Evolutionary conservation across 768 basidiomycete species (phyloP).

Genomic region (Russula vinacea): DNA sequence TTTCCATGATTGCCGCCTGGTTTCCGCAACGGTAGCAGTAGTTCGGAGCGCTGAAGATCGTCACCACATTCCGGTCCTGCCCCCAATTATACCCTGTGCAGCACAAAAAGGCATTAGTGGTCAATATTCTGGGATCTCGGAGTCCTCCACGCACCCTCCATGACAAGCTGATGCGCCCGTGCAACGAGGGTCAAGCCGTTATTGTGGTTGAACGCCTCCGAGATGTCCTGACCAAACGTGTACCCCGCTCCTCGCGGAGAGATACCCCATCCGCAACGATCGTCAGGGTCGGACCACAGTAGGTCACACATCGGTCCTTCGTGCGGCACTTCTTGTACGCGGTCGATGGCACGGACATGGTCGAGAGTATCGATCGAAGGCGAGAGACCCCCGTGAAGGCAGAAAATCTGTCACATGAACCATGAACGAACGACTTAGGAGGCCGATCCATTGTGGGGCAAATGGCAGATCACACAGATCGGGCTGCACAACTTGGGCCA

Average conservation of each 20-base stretch:
- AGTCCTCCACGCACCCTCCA: conserved; percentile 71
- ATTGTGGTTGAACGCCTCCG: conserved; percentile 99
- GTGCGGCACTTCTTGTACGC: conserved; percentile 98
- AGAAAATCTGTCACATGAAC: conserved; percentile 84
- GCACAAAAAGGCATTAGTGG: not conserved
- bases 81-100: conserved; percentile 87
- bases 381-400: conserved; percentile 94
- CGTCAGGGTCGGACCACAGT: conserved; percentile 99
- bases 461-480: conserved; percentile 19
- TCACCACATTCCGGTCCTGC: conserved; percentile 98
- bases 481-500: not conserved
- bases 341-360: conserved; percentile 97
- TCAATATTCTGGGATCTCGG: not conserved
- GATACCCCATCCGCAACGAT: conserved; percentile 99
- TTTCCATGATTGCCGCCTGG: conserved; percentile 99
- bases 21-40: conserved; percentile 99
- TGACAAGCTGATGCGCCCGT: conserved; percentile 90
- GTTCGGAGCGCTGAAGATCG: conserved; percentile 99
- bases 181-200: conserved; percentile 96
- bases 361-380: conserved; percentile 99
- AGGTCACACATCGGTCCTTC: conserved; percentile 99
- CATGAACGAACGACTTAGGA: conserved; percentile 21
- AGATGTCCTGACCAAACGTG: conserved; percentile 98
- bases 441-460: not conserved
- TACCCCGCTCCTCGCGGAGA: conserved; percentile 98